Evolutionary conservation across 805 yeast genomes (phyloP).

Genomic region (Candida tammaniensis): DNA sequence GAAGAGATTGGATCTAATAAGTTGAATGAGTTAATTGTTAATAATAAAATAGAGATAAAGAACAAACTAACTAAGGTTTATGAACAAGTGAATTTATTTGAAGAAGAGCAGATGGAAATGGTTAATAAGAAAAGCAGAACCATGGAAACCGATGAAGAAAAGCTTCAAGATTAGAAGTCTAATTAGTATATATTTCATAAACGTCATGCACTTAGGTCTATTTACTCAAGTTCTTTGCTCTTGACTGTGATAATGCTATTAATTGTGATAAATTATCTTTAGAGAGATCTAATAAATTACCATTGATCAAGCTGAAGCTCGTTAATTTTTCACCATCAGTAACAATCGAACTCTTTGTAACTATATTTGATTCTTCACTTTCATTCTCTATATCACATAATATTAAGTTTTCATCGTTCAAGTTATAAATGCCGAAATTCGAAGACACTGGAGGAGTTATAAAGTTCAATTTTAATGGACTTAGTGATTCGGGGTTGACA

Average conservation of each 20-base stretch:
- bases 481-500: slow-evolving; percentile 2
- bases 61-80: slow-evolving; percentile 8
- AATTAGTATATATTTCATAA: slow-evolving; percentile 1
- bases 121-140: slow-evolving; percentile 5
- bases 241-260: slow-evolving; percentile 43
- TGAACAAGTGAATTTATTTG: slow-evolving; percentile 8
- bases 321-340: slow-evolving; percentile 7
- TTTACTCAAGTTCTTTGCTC: slow-evolving; percentile 37
- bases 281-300: slow-evolving; percentile 41
- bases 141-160: slow-evolving; percentile 4
- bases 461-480: slow-evolving; percentile 7
- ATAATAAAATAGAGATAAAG: slow-evolving; percentile 28
- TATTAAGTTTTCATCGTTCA: slow-evolving; percentile 9
- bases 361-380: slow-evolving; percentile 13
- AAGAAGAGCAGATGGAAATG: slow-evolving; percentile 7
- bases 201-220: not conserved
- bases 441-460: slow-evolving; percentile 9
- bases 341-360: slow-evolving; percentile 9
- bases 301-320: slow-evolving; percentile 46
- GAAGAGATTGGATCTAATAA: slow-evolving; percentile 47
- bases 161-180: not conserved
- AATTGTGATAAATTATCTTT: slow-evolving; percentile 47
- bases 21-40: slow-evolving; percentile 37
- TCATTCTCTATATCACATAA: slow-evolving; percentile 16
- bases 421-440: slow-evolving; percentile 13